These are phyloP conservation scores for Thyridium curvatum DNA, from an alignment of 2,329 filamentous ascomycete genomes.

Conservation along the genomic window DNA sequence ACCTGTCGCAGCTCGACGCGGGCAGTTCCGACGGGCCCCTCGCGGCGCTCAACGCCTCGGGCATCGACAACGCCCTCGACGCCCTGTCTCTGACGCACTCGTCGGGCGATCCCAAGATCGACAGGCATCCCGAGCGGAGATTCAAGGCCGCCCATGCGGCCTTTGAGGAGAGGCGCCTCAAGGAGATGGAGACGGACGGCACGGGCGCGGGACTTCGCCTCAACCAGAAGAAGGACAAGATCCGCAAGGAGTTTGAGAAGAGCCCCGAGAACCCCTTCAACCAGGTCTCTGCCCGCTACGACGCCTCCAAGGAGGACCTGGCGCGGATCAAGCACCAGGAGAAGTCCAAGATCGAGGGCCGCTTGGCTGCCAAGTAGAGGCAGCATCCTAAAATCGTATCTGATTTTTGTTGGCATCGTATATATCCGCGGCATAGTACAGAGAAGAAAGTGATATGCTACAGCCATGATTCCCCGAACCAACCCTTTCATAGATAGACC, in stretches of 20 bases:
- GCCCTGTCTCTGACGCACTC: slow-evolving; percentile 63
- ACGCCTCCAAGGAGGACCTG: slow-evolving; percentile 74
- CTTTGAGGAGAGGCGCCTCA: slow-evolving; percentile 74
- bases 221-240: slow-evolving; percentile 78
- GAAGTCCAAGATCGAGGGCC: slow-evolving; percentile 66
- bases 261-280: slow-evolving; percentile 94
- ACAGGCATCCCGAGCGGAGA: slow-evolving; percentile 81
- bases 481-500: too few relatives aligned
- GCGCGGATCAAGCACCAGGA: slow-evolving; percentile 58
- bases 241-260: slow-evolving; percentile 91
- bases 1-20: slow-evolving; percentile 64
- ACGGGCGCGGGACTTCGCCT: slow-evolving; percentile 65
- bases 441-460: too few relatives aligned
- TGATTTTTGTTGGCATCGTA: too few relatives aligned
- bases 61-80: slow-evolving; percentile 91
- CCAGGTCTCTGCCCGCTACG: slow-evolving; percentile 69
- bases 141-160: slow-evolving; percentile 80
- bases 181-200: slow-evolving; percentile 81
- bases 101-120: slow-evolving; percentile 60
- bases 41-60: slow-evolving; percentile 67
- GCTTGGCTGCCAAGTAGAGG: slow-evolving; percentile 40
- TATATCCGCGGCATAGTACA: too few relatives aligned
- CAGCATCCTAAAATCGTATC: too few relatives aligned
- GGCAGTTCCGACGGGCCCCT: slow-evolving; percentile 30
- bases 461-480: too few relatives aligned